phyloP scores from a whole-genome alignment of 352 stramenopile species.

The Blastocystis sp. region DNA sequence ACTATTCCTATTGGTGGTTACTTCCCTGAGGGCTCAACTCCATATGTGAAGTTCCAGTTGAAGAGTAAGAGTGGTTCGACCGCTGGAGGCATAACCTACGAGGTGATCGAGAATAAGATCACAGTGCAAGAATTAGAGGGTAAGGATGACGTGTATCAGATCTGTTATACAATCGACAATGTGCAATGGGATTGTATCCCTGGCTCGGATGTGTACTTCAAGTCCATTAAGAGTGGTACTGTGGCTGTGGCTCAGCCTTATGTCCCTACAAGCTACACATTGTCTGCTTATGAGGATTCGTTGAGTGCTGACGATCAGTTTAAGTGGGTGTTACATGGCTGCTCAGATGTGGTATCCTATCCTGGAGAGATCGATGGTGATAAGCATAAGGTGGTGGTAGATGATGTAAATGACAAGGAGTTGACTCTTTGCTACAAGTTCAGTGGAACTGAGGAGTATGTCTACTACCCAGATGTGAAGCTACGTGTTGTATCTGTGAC shows the following conservation, averaged over 20 bases:
- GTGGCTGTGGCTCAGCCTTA: neutral
- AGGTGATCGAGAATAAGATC: neutral
- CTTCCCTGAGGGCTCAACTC: neutral
- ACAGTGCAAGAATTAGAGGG: neutral
- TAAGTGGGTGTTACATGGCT: constrained; percentile 25
- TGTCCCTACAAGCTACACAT: neutral
- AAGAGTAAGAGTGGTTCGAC: neutral
- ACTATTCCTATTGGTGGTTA: neutral
- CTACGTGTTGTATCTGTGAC: neutral
- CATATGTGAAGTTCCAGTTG: constrained; percentile 13
- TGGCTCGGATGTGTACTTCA: constrained; percentile 1
- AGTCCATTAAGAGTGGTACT: constrained; percentile 5
- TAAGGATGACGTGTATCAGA: neutral
- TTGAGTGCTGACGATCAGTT: constrained; percentile 2
- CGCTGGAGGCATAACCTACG: neutral
- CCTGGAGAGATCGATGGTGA: neutral
- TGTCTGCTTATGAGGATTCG: constrained; percentile 18
- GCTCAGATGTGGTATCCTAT: neutral
- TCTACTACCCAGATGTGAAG: constrained; percentile 25
- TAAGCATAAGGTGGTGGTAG: neutral
- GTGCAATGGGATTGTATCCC: neutral
- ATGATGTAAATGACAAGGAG: neutral
- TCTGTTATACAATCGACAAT: constrained; percentile 35
- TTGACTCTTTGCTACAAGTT: constrained; percentile 50
- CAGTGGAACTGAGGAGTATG: neutral